phyloP scores from a whole-genome alignment of 306 rosid genomes.

The Canavalia gladiata region DNA sequence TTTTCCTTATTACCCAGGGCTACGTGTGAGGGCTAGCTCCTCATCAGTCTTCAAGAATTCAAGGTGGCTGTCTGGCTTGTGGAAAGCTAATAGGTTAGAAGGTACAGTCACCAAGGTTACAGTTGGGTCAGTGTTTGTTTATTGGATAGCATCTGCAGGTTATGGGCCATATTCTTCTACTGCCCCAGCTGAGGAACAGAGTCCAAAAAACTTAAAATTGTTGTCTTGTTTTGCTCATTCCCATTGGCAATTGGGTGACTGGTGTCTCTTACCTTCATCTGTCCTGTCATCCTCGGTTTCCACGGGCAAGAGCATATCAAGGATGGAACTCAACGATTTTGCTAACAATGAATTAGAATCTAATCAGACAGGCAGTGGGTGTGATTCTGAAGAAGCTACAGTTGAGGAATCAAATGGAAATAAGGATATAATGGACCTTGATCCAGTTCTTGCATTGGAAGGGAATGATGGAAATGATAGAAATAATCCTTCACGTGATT shows the following conservation, averaged over 20 bases:
- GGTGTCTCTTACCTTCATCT: slow-evolving; percentile 86
- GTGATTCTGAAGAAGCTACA: slow-evolving; percentile 79
- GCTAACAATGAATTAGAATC: slow-evolving; percentile 67
- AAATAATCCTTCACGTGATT: slow-evolving; percentile 61
- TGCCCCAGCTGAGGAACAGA: slow-evolving; percentile 95
- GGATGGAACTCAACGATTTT: slow-evolving; percentile 65
- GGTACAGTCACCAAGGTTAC: slow-evolving; percentile 94
- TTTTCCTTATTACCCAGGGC: slow-evolving; percentile 98
- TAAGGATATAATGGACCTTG: slow-evolving; percentile 75
- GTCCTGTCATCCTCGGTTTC: slow-evolving; percentile 56
- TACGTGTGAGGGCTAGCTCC: slow-evolving; percentile 92
- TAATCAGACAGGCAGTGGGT: slow-evolving; percentile 70
- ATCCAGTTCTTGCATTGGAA: slow-evolving; percentile 60
- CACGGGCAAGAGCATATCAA: slow-evolving; percentile 64
- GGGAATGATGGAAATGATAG: slow-evolving; percentile 60
- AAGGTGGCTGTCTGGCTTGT: slow-evolving; percentile 96
- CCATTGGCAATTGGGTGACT: slow-evolving; percentile 97
- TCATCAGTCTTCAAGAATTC: slow-evolving; percentile 94
- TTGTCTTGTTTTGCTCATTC: slow-evolving; percentile 93
- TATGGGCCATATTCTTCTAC: slow-evolving; percentile 94
- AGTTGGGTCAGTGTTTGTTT: slow-evolving; percentile 91
- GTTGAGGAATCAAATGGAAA: slow-evolving; percentile 71
- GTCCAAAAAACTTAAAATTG: slow-evolving; percentile 85
- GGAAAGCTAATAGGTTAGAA: slow-evolving; percentile 95
- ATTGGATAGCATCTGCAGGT: slow-evolving; percentile 99